Conservation (phyloP, 768 basidiomycete genomes). For the Lentinula detonsa region DNA sequence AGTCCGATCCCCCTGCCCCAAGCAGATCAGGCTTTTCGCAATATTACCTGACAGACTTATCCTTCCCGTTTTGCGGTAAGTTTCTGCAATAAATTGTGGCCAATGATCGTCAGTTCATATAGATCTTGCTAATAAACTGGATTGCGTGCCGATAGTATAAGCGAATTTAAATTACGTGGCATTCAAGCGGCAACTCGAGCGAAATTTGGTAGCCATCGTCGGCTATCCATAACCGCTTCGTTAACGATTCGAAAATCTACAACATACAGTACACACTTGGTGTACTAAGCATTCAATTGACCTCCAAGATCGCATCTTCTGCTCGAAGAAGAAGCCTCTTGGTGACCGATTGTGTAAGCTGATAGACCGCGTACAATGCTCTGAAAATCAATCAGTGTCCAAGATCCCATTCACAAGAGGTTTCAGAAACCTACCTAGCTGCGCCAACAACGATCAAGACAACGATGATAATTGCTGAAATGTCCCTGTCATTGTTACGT, state of each 20-base stretch:
- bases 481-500: slow-evolving; percentile 52
- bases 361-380: slow-evolving; percentile 66
- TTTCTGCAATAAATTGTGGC: too few species aligned
- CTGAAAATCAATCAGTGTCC: slow-evolving; percentile 25
- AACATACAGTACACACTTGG: neutral
- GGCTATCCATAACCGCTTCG: slow-evolving; percentile 1
- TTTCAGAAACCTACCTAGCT: slow-evolving; percentile 39
- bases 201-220: neutral
- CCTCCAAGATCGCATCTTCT: slow-evolving; percentile 79
- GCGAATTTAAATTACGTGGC: too few species aligned
- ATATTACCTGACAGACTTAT: too few species aligned
- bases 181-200: neutral
- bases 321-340: slow-evolving; percentile 62
- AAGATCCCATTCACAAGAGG: neutral
- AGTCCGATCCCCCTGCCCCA: too few species aligned
- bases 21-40: too few species aligned
- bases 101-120: too few species aligned
- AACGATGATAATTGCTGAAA: slow-evolving; percentile 62
- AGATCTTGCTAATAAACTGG: too few species aligned
- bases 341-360: slow-evolving; percentile 50
- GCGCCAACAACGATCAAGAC: slow-evolving; percentile 57
- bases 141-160: too few species aligned
- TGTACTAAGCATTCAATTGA: slow-evolving; percentile 31
- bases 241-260: too few species aligned
- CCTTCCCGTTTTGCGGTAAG: too few species aligned